phyloP scores from a whole-genome alignment of 2,329 filamentous ascomycete species.

The Microdochium bolleyi region DNA sequence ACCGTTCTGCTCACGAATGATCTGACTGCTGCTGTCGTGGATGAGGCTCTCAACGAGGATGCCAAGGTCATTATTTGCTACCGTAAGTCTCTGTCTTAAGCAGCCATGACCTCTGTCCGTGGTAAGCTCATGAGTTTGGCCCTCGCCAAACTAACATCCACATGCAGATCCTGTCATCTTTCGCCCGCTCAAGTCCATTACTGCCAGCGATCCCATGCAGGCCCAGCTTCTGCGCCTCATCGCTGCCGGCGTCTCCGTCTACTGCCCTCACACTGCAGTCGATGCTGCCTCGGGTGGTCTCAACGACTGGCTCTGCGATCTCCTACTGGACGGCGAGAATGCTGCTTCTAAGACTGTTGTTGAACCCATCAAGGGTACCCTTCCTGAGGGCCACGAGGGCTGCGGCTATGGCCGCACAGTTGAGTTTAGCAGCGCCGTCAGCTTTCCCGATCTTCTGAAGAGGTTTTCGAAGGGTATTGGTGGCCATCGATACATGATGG shows the following conservation, averaged over 20 bases:
- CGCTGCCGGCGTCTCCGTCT: slow-evolving; percentile 85
- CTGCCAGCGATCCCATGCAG: slow-evolving; percentile 78
- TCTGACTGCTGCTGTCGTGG: slow-evolving; percentile 78
- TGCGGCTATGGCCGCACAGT: slow-evolving; percentile 46
- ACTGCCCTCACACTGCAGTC: slow-evolving; percentile 90
- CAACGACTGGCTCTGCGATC: slow-evolving; percentile 89
- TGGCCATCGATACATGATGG: slow-evolving; percentile 46
- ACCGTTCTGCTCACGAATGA: slow-evolving; percentile 67
- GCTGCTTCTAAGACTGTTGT: slow-evolving; percentile 28
- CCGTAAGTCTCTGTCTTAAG: slow-evolving; percentile 43
- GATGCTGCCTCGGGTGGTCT: slow-evolving; percentile 80
- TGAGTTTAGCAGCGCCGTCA: slow-evolving; percentile 27
- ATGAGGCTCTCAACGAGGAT: slow-evolving; percentile 74
- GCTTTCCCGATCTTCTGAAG: slow-evolving; percentile 35
- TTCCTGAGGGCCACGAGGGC: slow-evolving; percentile 33
- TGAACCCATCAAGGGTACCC: slow-evolving; percentile 31
- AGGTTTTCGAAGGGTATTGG: slow-evolving; percentile 60
- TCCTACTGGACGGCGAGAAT: slow-evolving; percentile 51
- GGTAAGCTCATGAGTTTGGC: neutral
- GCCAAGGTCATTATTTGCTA: slow-evolving; percentile 83
- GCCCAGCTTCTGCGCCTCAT: slow-evolving; percentile 73
- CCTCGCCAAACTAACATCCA: neutral
- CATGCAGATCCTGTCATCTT: slow-evolving; percentile 88
- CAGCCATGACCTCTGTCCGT: neutral
- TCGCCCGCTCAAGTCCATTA: slow-evolving; percentile 81